Base-by-base conservation (phyloP, 768 basidiomycete species). In the Mycena vitilis region DNA sequence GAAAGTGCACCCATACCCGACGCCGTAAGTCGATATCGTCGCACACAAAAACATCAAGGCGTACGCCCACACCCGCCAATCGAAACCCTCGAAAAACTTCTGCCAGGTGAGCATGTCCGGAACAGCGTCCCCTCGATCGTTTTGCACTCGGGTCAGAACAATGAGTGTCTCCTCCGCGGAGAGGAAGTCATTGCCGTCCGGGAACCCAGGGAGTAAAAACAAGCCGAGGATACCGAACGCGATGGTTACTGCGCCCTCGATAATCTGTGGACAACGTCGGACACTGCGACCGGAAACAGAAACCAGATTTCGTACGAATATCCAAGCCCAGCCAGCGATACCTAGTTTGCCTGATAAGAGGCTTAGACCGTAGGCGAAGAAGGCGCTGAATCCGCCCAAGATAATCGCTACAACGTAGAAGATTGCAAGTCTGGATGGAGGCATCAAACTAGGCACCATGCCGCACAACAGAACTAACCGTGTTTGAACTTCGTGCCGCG, bases 61-160 rank as follows among this genome's bases (percentile, higher is more conserved):
- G 71, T 82, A 82, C 20, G 79, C 79, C 84, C 84, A 85, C n/a
- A 85, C 73, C 64, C 80, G 85, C 85, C 85, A 86, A 73, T 87
- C 86, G 30, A 75, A 73, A 12, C 81, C 40, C 64, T 59, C 45
- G 80, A 53, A 20, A 83, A 72, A 66, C 65, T 84, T 85, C 48
- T 75, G 65, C 53, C 70, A 64, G 12, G 83, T 81, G 38, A 85
- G 71, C 6, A 66, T 44, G 68, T 86, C 86, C 52, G 86, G 84
- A 15, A 85, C 60, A 18, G 86, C 83, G 70, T 87, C 85, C 18
- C 85, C 85, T 42, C 85, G 81, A 72, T 87, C 86, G 40, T 77
- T 76, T 71, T 86, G 82, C 16, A 87, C 78, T n/a, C 86, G 80
- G 47, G 76, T 74, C 38, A 87, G 73, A 34, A 87, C 73, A 7